These are phyloP conservation scores for Lentinula raphanica DNA, from an alignment of 768 basidiomycete genomes.

Conservation along the genomic window DNA sequence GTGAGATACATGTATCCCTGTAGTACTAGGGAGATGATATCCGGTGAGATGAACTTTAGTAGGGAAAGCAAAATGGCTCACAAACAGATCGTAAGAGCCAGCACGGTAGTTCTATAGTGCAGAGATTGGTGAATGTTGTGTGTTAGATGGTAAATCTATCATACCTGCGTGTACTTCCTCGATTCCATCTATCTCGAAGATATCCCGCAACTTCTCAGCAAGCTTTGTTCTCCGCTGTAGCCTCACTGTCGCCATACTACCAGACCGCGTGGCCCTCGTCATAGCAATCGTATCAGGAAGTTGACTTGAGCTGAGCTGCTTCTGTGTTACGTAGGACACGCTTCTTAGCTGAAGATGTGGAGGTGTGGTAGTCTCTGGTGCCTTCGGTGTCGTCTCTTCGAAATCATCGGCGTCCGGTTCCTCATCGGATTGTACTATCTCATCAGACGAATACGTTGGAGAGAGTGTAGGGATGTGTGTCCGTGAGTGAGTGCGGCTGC, in stretches of 20 bases:
- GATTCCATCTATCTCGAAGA: slow-evolving; percentile 78
- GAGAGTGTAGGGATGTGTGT: neutral
- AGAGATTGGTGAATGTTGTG: slow-evolving; percentile 8
- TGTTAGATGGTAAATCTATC: slow-evolving; percentile 18
- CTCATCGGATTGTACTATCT: slow-evolving; percentile 31
- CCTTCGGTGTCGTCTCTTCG: slow-evolving; percentile 45
- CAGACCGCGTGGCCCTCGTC: slow-evolving; percentile 26
- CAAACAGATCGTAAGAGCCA: slow-evolving; percentile 88
- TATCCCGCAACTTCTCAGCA: slow-evolving; percentile 83
- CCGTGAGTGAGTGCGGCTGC: slow-evolving; percentile 15
- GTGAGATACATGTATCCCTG: slow-evolving; percentile 99
- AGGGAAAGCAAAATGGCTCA: slow-evolving; percentile 38
- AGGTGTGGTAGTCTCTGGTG: slow-evolving; percentile 17
- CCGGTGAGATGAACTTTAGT: neutral
- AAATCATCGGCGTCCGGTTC: slow-evolving; percentile 54
- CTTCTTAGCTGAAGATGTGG: slow-evolving; percentile 3
- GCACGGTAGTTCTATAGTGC: slow-evolving; percentile 72
- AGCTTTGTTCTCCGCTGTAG: slow-evolving; percentile 63
- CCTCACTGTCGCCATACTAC: slow-evolving; percentile 72
- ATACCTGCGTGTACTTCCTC: slow-evolving; percentile 70
- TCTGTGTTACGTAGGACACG: slow-evolving; percentile 2
- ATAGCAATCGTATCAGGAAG: neutral
- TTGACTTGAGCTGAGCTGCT: neutral
- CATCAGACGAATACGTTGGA: slow-evolving; percentile 17
- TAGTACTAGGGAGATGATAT: slow-evolving; percentile 49